Conservation (phyloP, 2,329 filamentous ascomycete genomes). For the Hypoxylon sp. region DNA sequence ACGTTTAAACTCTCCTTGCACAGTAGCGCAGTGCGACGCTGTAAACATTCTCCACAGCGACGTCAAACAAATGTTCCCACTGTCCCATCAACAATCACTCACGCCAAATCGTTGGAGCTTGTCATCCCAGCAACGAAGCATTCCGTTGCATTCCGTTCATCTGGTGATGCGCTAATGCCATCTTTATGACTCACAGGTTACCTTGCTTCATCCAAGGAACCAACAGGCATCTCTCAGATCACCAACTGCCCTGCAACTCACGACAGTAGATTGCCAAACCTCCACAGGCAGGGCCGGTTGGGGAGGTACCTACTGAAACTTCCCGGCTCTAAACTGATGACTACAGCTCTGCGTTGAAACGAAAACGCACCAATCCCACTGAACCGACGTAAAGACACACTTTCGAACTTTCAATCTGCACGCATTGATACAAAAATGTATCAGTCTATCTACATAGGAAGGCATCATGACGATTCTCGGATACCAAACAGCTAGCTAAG, state of each 20-base stretch:
- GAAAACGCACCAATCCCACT: no score
- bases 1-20: no score
- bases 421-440: no score
- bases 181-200: conserved; percentile 26
- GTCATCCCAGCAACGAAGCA: conserved; percentile 46
- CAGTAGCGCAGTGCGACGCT: neutral
- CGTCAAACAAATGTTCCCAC: conserved; percentile 18
- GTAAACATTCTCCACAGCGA: conserved; percentile 21
- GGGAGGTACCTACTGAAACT: neutral
- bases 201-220: conserved; percentile 5
- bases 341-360: no score
- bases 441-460: no score
- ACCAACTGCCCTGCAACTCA: neutral
- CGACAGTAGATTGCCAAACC: no score
- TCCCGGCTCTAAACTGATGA: neutral
- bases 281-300: no score
- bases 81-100: conserved; percentile 24
- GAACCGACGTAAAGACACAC: no score
- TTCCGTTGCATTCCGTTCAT: conserved; percentile 38
- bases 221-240: neutral
- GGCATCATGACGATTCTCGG: no score
- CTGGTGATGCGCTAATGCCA: neutral
- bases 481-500: neutral
- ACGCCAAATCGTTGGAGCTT: conserved; percentile 36
- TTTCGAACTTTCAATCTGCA: no score